These are phyloP conservation scores for Boletus rex-veris DNA, from an alignment of 768 basidiomycete genomes.

Conservation along the genomic window DNA sequence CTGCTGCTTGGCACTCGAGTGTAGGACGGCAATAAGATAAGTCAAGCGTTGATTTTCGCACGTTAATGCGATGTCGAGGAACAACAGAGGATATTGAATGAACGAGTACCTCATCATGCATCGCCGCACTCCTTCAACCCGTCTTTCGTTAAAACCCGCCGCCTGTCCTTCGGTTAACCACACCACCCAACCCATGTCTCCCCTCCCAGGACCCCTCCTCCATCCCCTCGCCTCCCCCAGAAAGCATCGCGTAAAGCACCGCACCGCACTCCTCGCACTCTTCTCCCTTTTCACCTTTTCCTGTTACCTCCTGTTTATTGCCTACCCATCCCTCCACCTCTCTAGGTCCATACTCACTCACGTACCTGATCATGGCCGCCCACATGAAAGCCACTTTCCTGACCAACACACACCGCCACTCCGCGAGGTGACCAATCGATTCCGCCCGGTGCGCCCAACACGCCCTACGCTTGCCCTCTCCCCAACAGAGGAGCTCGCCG, in stretches of 20 bases:
- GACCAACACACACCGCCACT: constrained; percentile 18
- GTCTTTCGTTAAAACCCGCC: constrained; percentile 18
- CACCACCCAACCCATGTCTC: constrained; percentile 10
- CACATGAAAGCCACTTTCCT: constrained; percentile 24
- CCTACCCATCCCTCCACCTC: constrained; percentile 39
- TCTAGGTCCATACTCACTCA: constrained; percentile 33
- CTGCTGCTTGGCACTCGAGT: no score
- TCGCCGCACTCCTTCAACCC: constrained; percentile 26
- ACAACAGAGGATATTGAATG: neutral
- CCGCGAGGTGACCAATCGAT: constrained; percentile 7
- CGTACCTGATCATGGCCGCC: constrained; percentile 10
- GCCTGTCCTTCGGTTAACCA: neutral
- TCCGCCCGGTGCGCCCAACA: constrained; percentile 12
- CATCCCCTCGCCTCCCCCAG: constrained; percentile 15
- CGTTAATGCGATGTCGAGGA: neutral
- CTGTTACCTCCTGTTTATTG: constrained; percentile 54
- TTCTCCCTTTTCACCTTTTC: constrained; percentile 48
- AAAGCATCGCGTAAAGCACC: constrained; percentile 44
- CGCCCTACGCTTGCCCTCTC: constrained; percentile 47
- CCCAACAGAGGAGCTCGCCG: constrained; percentile 64
- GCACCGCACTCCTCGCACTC: constrained; percentile 54
- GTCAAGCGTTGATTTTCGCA: neutral
- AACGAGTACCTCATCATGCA: constrained; percentile 15
- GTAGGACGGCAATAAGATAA: neutral
- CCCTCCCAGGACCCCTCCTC: constrained; percentile 33